Evolutionary conservation across 139 green algal species (phyloP), one percentile per base, ranked within the genome.

Genomic region (Auxenochlorella protothecoides): DNA sequence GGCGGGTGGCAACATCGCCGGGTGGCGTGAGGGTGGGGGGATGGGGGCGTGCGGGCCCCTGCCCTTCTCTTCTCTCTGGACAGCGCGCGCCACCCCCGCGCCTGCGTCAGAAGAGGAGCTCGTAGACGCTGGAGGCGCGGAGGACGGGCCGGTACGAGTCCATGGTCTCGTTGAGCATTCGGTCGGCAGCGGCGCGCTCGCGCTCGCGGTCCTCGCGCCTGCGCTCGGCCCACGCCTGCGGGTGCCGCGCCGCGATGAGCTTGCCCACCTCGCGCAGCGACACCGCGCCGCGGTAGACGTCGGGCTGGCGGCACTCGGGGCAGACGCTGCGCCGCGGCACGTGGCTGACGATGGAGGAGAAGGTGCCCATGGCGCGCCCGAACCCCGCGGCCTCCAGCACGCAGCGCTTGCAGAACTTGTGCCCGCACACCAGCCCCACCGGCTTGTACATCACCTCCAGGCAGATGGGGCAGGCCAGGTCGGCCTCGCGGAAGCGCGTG

Each of bases 381-480:
- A 77, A 68, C 27, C 77, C 77, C 27, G 71, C 78, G 14, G 67
- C 65, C 62, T 68, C 70, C n/a, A 85, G 69, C 12, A 71, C 74
- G 64, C 80, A 85, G 16, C 70, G 57, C 12, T 67, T 62, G 67
- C 81, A 86, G 54, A 82, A 79, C 71, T 82, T 74, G 66, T 85
- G 79, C 10, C 79, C 79, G 69, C 79, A 85, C 15, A 56, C 15
- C 44, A 85, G 72, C 15, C 79, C 79, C 10, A 85, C 68, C 4
- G 80, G 78, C 14, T 76, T 74, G 71, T 78, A 85, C 71, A 85
- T 71, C 2, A 73, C 55, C n/a, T 85, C 80, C 68, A 85, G 66
- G 68, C 80, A 81, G 65, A 77, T 76, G 59, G 71, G 65, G 66
- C 68, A 73, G 3, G 54, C 53, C n/a, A 63, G 59, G 57, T 66